A percentile compares a stretch with the other conserved stretches of the same genome.
These are phyloP conservation scores for Bullera alba DNA, from an alignment of 768 basidiomycete genomes.

Conservation along the genomic window DNA sequence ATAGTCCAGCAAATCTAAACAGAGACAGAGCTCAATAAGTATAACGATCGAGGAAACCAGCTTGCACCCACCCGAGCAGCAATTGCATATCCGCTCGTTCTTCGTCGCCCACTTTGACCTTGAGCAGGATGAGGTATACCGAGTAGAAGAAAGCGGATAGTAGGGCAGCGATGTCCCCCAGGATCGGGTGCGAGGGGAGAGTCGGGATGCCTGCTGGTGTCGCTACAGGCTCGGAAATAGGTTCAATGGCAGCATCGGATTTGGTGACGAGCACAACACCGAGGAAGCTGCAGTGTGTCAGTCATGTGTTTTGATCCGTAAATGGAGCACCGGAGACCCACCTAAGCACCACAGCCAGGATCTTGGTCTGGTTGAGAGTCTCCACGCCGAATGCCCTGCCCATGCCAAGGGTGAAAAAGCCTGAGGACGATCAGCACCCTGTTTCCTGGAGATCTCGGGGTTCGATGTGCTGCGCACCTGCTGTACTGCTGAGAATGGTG, in stretches of 20 bases:
- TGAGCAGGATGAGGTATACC: conserved; percentile 78
- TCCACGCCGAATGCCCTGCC: conserved; percentile 80
- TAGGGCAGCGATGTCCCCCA: conserved; percentile 78
- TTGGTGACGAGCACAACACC: conserved; percentile 85
- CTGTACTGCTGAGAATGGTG: conserved; percentile 70
- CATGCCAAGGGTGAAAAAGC: conserved; percentile 84
- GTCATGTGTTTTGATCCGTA: background rate
- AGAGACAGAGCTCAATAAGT: background rate
- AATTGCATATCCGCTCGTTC: conserved; percentile 85
- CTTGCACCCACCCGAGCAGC: conserved; percentile 60
- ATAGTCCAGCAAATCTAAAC: conserved; percentile 71
- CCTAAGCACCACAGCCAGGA: conserved; percentile 73
- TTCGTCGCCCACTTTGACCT: conserved; percentile 73
- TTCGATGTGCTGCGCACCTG: background rate
- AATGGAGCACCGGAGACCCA: conserved; percentile 44
- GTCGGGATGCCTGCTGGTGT: conserved; percentile 10
- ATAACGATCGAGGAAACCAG: too few species aligned
- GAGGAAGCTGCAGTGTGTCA: conserved; percentile 54
- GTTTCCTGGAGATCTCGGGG: background rate
- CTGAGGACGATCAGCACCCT: conserved; percentile 47
- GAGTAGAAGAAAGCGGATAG: conserved; percentile 84
- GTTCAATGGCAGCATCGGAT: conserved; percentile 58
- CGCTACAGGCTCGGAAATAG: conserved; percentile 30
- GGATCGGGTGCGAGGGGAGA: conserved; percentile 48
- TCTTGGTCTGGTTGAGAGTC: conserved; percentile 62